phyloP scores from a whole-genome alignment of 2,329 filamentous ascomycete genomes.

The Fusarium tjaetaba region DNA sequence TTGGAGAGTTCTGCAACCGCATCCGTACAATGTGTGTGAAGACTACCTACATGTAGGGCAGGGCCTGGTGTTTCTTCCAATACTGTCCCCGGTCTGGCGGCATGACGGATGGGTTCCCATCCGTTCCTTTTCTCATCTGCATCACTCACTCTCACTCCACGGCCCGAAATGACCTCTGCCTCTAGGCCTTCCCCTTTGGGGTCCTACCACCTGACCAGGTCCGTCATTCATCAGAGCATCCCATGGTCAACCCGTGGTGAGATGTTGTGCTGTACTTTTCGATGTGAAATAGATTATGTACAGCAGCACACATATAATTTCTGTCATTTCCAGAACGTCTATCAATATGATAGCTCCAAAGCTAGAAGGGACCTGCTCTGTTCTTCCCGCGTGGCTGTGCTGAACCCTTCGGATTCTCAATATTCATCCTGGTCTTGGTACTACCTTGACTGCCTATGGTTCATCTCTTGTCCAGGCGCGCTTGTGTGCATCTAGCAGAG shows the following conservation, averaged over 20 bases:
- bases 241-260: slow-evolving; percentile 31
- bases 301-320: background rate
- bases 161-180: slow-evolving; percentile 33
- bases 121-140: slow-evolving; percentile 38
- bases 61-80: slow-evolving; percentile 10
- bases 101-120: slow-evolving; percentile 34
- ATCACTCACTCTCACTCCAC: slow-evolving; percentile 28
- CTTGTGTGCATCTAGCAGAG: slow-evolving; percentile 3
- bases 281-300: background rate
- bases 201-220: slow-evolving; percentile 40
- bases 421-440: slow-evolving; percentile 15
- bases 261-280: slow-evolving; percentile 11
- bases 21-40: slow-evolving; percentile 16
- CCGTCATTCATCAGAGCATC: slow-evolving; percentile 27
- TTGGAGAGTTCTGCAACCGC: slow-evolving; percentile 18
- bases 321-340: slow-evolving; percentile 1
- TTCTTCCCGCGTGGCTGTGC: slow-evolving; percentile 34
- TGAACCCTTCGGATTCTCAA: slow-evolving; percentile 14
- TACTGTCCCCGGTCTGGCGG: slow-evolving; percentile 18
- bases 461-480: background rate
- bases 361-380: slow-evolving; percentile 16
- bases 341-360: slow-evolving; percentile 12
- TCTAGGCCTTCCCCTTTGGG: slow-evolving; percentile 39
- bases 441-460: background rate
- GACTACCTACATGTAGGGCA: slow-evolving; percentile 25